Evolutionary conservation across 805 yeast species (phyloP).

Genomic region (Maudiozyma bulderi): DNA sequence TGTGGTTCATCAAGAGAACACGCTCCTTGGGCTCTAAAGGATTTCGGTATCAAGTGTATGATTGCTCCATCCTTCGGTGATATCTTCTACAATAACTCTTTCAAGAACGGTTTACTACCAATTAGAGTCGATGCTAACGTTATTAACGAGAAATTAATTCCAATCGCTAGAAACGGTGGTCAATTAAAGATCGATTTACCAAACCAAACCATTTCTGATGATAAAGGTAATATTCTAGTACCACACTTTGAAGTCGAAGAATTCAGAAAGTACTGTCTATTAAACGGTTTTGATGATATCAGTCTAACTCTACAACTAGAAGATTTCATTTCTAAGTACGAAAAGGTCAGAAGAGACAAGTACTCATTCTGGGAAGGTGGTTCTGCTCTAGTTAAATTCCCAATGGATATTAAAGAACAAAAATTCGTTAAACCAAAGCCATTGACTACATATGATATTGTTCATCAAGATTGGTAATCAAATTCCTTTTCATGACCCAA

Average conservation of each 20-base stretch:
- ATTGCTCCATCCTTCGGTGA: constrained; percentile 98
- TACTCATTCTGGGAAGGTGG: constrained; percentile 94
- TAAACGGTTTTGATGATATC: constrained; percentile 94
- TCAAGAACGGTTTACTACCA: constrained; percentile 91
- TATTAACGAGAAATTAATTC: constrained; percentile 62
- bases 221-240: constrained; percentile 63
- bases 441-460: constrained; percentile 5
- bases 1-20: constrained; percentile 99
- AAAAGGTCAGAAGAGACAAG: constrained; percentile 61
- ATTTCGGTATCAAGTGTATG: constrained; percentile 90
- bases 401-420: constrained; percentile 2
- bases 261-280: constrained; percentile 89
- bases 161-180: constrained; percentile 65
- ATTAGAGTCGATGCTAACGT: constrained; percentile 78
- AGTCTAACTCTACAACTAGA: constrained; percentile 91
- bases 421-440: constrained; percentile 1
- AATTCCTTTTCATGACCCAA: not conserved
- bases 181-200: constrained; percentile 75
- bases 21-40: constrained; percentile 98
- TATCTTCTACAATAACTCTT: constrained; percentile 93
- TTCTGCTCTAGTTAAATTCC: constrained; percentile 43
- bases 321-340: constrained; percentile 62
- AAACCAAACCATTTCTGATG: constrained; percentile 64
- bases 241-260: constrained; percentile 79
- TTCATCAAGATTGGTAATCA: constrained; percentile 12